These are phyloP conservation scores for Tulasnella sp. DNA, from an alignment of 768 basidiomycete species.

Conservation along the genomic window DNA sequence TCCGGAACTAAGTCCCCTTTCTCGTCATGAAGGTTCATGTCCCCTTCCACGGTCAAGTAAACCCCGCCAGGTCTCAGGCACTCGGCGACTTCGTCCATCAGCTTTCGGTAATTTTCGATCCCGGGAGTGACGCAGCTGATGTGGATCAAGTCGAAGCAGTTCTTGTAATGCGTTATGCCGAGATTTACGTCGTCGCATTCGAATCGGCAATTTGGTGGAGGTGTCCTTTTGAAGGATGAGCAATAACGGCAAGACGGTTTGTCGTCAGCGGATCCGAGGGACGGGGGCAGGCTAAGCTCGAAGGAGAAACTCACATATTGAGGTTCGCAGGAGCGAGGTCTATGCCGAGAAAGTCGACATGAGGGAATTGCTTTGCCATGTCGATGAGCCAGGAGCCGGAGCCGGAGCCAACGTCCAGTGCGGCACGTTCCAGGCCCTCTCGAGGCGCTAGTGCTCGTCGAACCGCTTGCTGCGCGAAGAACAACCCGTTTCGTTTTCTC, in stretches of 20 bases:
- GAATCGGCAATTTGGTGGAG: slow-evolving; percentile 15
- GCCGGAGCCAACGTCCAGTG: slow-evolving; percentile 9
- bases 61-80: slow-evolving; percentile 9
- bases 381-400: slow-evolving; percentile 13
- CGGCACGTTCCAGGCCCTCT: background rate
- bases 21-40: slow-evolving; percentile 6
- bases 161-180: slow-evolving; percentile 10
- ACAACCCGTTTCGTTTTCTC: slow-evolving; percentile 4
- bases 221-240: background rate
- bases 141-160: slow-evolving; percentile 13
- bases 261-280: background rate
- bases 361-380: slow-evolving; percentile 2
- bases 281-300: background rate
- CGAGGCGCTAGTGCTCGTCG: slow-evolving; percentile 3
- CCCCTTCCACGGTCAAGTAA: slow-evolving; percentile 12
- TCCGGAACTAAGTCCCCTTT: background rate
- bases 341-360: slow-evolving; percentile 4
- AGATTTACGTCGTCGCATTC: slow-evolving; percentile 20
- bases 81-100: slow-evolving; percentile 4
- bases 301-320: background rate
- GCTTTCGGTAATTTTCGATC: slow-evolving; percentile 1
- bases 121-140: background rate
- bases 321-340: slow-evolving; percentile 15
- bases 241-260: background rate
- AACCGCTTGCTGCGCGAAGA: slow-evolving; percentile 7